These are phyloP conservation scores for Mucor lusitanicus DNA, from an alignment of 371 early-diverging fungal genomes.

Conservation along the genomic window DNA sequence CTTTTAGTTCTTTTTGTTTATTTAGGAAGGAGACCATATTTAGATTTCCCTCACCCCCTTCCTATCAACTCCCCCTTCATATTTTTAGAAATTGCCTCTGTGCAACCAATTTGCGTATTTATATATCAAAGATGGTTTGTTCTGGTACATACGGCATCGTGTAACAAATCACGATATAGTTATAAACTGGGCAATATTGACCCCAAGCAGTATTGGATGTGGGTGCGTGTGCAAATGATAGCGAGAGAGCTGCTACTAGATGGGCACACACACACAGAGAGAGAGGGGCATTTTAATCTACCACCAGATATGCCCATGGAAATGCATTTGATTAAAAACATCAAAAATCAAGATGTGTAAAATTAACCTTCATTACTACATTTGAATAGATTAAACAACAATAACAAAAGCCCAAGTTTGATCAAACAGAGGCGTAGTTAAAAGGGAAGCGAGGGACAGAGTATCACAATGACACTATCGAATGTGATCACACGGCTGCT, in stretches of 20 bases:
- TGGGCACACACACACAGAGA: too few relatives aligned
- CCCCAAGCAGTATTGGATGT: background rate
- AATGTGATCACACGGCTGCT: background rate
- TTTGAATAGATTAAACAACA: background rate
- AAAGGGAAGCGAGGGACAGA: background rate
- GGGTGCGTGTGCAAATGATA: background rate
- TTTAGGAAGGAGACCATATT: constrained; percentile 8
- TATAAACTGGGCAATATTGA: background rate
- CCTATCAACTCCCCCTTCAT: constrained; percentile 7
- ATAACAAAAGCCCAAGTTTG: background rate
- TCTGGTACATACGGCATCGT: background rate
- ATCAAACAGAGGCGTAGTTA: background rate
- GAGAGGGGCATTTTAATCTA: background rate
- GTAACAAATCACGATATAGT: background rate
- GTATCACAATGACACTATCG: background rate
- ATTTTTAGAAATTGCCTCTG: constrained; percentile 12
- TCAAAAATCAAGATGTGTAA: background rate
- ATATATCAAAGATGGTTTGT: background rate
- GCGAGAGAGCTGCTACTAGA: too few relatives aligned
- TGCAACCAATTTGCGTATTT: constrained; percentile 1
- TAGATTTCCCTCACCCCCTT: constrained; percentile 10
- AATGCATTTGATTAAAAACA: background rate
- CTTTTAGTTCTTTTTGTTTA: constrained; percentile 4
- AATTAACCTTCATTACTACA: background rate
- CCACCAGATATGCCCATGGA: background rate